Percentiles rank a stretch among this genome's conserved stretches.
phyloP scores from a whole-genome alignment of 164 flowering plant genomes.

The Vitis riparia region DNA sequence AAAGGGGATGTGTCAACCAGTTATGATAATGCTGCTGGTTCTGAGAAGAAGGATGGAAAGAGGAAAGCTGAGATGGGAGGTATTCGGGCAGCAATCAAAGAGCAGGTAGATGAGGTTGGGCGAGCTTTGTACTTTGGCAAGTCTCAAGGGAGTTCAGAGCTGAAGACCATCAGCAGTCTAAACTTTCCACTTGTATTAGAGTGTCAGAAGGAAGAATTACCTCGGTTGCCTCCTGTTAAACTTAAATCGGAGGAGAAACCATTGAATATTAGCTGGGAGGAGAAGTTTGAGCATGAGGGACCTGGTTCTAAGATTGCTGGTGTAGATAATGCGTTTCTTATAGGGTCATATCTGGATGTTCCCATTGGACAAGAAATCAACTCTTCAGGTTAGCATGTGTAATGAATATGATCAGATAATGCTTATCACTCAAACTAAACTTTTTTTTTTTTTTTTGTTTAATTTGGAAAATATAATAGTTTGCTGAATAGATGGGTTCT shows the following conservation, averaged over 20 bases:
- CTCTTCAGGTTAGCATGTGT: conserved; percentile 55
- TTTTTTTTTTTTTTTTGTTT: too few relatives aligned
- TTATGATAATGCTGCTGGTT: conserved; percentile 25
- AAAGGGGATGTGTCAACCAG: conserved; percentile 40
- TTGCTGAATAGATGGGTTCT: not conserved
- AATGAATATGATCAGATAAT: conserved; percentile 1
- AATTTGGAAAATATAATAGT: not conserved
- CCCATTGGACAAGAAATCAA: conserved; percentile 92
- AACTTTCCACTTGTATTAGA: conserved; percentile 44
- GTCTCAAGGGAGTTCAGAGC: conserved; percentile 46
- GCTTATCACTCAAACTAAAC: not conserved
- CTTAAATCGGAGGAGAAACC: conserved; percentile 88
- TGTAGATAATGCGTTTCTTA: conserved; percentile 55
- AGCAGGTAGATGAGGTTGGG: conserved; percentile 78
- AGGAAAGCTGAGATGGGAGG: conserved; percentile 40
- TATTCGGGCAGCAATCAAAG: conserved; percentile 52
- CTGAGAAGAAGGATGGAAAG: conserved; percentile 54
- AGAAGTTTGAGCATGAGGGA: conserved; percentile 69
- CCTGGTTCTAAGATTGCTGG: conserved; percentile 41
- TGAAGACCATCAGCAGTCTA: conserved; percentile 39
- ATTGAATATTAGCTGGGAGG: conserved; percentile 66
- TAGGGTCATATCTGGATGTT: conserved; percentile 87
- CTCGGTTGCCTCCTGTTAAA: conserved; percentile 87
- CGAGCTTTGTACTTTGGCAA: conserved; percentile 63
- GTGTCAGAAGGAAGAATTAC: conserved; percentile 73